Evolutionary conservation across 202 grass and related monocot species (phyloP), one percentile per base, ranked within the genome.

Genomic region (Cymbopogon flexuosus): DNA sequence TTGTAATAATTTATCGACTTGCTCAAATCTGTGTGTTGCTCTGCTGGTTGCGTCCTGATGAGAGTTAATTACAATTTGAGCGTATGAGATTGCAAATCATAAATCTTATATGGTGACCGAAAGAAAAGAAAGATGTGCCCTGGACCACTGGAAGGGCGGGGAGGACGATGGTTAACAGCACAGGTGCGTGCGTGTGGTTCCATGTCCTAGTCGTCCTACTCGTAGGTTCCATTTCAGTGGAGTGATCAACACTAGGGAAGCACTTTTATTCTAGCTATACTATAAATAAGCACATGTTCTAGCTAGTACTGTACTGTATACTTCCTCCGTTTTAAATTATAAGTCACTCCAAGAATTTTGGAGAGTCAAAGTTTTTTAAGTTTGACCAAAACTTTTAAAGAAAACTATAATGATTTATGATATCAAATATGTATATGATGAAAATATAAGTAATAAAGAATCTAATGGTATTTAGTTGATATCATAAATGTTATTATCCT

Each of bases 1-100:
- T 65, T 86, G 83, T 89, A 85, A 77, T 74, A 88, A 73, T 59
- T 31, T 81, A 77, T 78, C 46, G 2, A 7, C 72, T 43, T 34
- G 64, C 73, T 87, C 10, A 49, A 78, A 27, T 77, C 2, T 6
- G 46, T 36, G 14, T 40, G 65, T 65, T 67, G 39, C 59, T 65
- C 43, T 21, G 5, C 24, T n/a, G 74, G 24, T 39, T 77, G 56
- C 3, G 1, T 65, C 58, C 8, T 5, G 30, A 27, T 78, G 43
- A 41, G 43, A 41, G 22, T 18, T 77, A 34, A 41, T 49, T 9
- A 51, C 21, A 37, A 3, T 81, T 36, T 19, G 16, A 36, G 5
- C 33, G 1, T 21, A 36, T n/a, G 18, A 73, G 34, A 52, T 33
- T 18, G 67, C 54, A 35, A 45, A 61, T 10, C 52, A 71, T 39